Percentiles rank a stretch among this genome's conserved stretches.
These are phyloP conservation scores for Sporothrix curviconia DNA, from an alignment of 2,329 filamentous ascomycete genomes.

Conservation along the genomic window DNA sequence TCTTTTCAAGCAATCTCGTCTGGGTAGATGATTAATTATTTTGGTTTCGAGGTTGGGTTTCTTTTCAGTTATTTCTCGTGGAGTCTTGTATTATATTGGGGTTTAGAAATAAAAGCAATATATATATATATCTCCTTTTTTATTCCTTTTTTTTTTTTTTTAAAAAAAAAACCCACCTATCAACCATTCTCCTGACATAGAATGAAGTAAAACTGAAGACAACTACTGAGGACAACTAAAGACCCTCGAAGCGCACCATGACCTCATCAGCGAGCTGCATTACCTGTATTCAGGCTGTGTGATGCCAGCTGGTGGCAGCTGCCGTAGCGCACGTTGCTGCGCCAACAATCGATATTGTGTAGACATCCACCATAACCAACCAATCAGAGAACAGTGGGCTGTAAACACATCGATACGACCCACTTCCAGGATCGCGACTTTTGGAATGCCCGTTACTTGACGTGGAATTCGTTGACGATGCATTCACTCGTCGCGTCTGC, in stretches of 20 bases:
- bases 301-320: background rate
- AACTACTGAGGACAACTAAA: background rate
- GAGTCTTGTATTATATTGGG: too few relatives aligned
- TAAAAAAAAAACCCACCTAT: too few relatives aligned
- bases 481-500: slow-evolving; percentile 1
- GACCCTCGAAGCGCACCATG: background rate
- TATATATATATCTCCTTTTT: too few relatives aligned
- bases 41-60: too few relatives aligned
- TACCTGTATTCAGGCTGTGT: background rate
- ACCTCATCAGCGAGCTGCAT: background rate
- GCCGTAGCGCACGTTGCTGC: slow-evolving; percentile 7
- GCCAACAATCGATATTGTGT: slow-evolving; percentile 17
- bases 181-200: too few relatives aligned
- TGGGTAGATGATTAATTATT: too few relatives aligned
- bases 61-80: too few relatives aligned
- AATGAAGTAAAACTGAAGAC: too few relatives aligned
- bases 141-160: too few relatives aligned
- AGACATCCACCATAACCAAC: background rate
- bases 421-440: slow-evolving; percentile 16
- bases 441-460: slow-evolving; percentile 1
- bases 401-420: slow-evolving; percentile 18
- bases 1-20: too few relatives aligned
- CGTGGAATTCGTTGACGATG: slow-evolving; percentile 3
- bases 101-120: too few relatives aligned
- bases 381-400: slow-evolving; percentile 5